Base-by-base conservation (phyloP, 371 early-diverging fungal species). In the Lichtheimia corymbifera region DNA sequence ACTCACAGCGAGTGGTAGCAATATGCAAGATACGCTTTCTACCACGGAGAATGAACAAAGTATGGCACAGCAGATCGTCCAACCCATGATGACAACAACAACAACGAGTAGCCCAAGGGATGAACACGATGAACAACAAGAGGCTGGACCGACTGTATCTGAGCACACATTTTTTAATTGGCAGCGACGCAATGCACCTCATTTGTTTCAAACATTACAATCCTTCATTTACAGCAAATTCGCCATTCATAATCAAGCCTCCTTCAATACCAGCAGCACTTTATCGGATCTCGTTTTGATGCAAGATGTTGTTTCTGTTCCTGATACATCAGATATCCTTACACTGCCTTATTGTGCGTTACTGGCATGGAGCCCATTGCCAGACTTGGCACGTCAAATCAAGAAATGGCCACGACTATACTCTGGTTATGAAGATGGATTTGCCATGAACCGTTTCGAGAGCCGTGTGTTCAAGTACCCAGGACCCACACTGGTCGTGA, bases 361-460 rank as follows among this genome's bases (percentile, higher is more conserved):
- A 0, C 15, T 87, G 7, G 76, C 69, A 7, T 84, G 82, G 83
- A 70, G 76, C 27, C 35, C 35, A 9, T 50, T 87, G 5, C 81
- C 87, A 0, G 69, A 64, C 7, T 24, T 50, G 20, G 52, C 71
- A 45, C 50, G 72, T 11, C 53, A 63, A 0, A 54, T 61, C 25
- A 73, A 77, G 28, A 35, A 66, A 40, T 84, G 85, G 85, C 47
- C 59, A 3, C 62, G 75, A 1, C 72, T 88, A 0, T 88, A 85
- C 56, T 77, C 77, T 4, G 83, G 80, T 25, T 73, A 76, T 24
- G 47, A 70, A 52, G 74, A 88, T 47, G 88, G 88, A 0, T 88
- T 85, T 63, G 82, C 86, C 15, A 88, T 87, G 87, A 88, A 85
- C 50, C 69, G 86, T 28, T 88, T 87, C 55, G 83, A 83, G 53